These are phyloP conservation scores for Aspergillus spinulosporus DNA, from an alignment of 2,329 filamentous ascomycete species.

Conservation along the genomic window DNA sequence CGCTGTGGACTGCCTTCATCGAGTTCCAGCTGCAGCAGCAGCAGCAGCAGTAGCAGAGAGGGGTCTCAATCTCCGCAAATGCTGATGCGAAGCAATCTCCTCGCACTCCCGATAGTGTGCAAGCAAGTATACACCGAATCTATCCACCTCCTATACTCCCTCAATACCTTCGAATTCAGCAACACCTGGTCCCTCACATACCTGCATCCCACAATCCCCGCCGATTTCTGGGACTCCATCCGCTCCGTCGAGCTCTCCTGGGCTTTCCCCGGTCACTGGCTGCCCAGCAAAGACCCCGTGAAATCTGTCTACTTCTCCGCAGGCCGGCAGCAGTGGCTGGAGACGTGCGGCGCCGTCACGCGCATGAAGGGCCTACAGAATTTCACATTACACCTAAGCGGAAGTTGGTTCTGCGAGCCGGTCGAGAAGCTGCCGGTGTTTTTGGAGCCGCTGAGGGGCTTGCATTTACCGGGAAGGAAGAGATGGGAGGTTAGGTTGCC, in stretches of 20 bases:
- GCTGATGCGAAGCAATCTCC: slow-evolving; percentile 16
- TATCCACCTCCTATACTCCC: slow-evolving; percentile 36
- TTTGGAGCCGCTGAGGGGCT: slow-evolving; percentile 35
- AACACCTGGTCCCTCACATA: slow-evolving; percentile 44
- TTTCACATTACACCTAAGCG: slow-evolving; percentile 35
- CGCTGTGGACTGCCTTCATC: slow-evolving; percentile 30
- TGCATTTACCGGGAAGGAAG: slow-evolving; percentile 23
- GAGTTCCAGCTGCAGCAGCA: background rate
- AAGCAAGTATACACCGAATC: slow-evolving; percentile 43
- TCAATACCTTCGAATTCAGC: slow-evolving; percentile 41
- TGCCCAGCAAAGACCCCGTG: slow-evolving; percentile 43
- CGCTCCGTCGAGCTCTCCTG: slow-evolving; percentile 39
- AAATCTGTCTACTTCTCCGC: slow-evolving; percentile 41
- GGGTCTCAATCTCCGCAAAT: slow-evolving; percentile 6
- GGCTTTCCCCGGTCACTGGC: slow-evolving; percentile 43
- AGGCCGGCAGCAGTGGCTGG: slow-evolving; percentile 39
- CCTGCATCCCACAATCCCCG: slow-evolving; percentile 36
- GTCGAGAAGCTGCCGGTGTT: slow-evolving; percentile 39
- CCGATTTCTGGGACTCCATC: slow-evolving; percentile 32
- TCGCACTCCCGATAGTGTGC: slow-evolving; percentile 35
- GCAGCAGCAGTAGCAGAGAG: slow-evolving; percentile 21
- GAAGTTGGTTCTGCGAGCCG: slow-evolving; percentile 40
- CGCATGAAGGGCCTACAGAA: slow-evolving; percentile 29
- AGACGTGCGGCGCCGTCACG: slow-evolving; percentile 34
- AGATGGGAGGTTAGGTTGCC: slow-evolving; percentile 36